phyloP scores from a whole-genome alignment of 1,284 basidiomycete species.

The Irpex sp. region DNA sequence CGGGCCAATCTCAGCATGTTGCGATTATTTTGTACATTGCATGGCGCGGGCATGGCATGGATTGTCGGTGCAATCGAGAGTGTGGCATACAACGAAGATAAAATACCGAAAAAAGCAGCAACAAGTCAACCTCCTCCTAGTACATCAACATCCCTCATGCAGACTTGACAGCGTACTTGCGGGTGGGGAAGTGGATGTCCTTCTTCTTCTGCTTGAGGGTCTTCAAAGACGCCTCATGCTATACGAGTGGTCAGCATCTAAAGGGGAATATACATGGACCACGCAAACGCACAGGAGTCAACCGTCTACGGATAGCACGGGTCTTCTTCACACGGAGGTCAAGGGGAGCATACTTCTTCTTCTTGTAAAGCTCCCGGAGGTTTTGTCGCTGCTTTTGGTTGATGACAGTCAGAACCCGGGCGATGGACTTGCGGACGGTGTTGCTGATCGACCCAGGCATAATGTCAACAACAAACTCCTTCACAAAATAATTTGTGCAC shows the following conservation, averaged over 20 bases:
- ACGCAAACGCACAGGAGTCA: constrained; percentile 72
- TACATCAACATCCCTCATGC: constrained; percentile 40
- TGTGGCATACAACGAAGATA: constrained; percentile 38
- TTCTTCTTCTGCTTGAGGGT: constrained; percentile 93
- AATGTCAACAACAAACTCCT: constrained; percentile 2
- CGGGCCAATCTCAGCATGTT: not conserved
- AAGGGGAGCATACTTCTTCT: constrained; percentile 95
- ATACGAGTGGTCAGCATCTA: constrained; percentile 1
- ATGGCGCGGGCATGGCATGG: constrained; percentile 27
- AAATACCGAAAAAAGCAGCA: constrained; percentile 27
- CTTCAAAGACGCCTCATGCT: constrained; percentile 82
- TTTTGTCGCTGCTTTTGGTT: constrained; percentile 98
- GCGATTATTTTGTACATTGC: constrained; percentile 8
- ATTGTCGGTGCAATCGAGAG: constrained; percentile 34
- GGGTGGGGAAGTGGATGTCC: constrained; percentile 87
- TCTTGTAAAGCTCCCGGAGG: constrained; percentile 97
- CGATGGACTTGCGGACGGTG: constrained; percentile 98
- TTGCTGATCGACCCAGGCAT: constrained; percentile 51
- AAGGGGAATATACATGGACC: not conserved
- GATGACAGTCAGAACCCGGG: constrained; percentile 97
- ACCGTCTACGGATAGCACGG: constrained; percentile 93
- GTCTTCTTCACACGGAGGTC: constrained; percentile 98
- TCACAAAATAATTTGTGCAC: constrained; percentile 28
- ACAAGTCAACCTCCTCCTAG: constrained; percentile 21
- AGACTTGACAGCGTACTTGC: constrained; percentile 82